Evolutionary conservation across 1,139 yeast species (phyloP).

Genomic region (Yamadazyma dendronema): DNA sequence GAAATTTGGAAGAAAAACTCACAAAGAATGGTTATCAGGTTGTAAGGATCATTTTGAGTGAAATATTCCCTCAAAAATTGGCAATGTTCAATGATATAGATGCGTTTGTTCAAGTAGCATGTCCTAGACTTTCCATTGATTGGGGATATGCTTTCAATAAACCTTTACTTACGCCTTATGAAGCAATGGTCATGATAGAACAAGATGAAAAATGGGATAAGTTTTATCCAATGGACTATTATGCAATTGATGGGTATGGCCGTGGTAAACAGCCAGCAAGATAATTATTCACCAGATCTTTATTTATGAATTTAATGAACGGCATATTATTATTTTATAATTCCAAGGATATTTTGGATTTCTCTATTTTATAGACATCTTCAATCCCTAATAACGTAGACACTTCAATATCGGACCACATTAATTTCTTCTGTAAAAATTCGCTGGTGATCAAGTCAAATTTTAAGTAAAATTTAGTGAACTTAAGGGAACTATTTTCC

Average conservation of each 20-base stretch:
- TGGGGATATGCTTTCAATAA: constrained; percentile 98
- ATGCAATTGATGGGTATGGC: constrained; percentile 88
- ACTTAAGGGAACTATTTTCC: constrained; percentile 45
- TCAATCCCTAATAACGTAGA: constrained; percentile 67
- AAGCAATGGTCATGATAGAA: constrained; percentile 85
- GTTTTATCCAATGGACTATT: constrained; percentile 93
- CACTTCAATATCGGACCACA: constrained; percentile 59
- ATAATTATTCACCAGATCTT: not conserved
- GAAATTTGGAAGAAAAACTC: constrained; percentile 57
- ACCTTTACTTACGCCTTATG: constrained; percentile 93
- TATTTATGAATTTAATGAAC: not conserved
- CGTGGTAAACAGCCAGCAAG: constrained; percentile 66
- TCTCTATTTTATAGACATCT: constrained; percentile 19
- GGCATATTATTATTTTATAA: not conserved
- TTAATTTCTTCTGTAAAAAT: constrained; percentile 41
- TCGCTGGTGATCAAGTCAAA: constrained; percentile 39
- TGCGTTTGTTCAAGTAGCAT: constrained; percentile 95
- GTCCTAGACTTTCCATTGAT: constrained; percentile 93
- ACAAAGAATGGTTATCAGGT: constrained; percentile 58
- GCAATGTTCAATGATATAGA: constrained; percentile 95
- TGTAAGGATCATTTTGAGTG: constrained; percentile 82
- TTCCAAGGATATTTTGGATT: constrained; percentile 5
- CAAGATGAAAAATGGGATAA: constrained; percentile 68
- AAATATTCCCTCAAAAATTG: constrained; percentile 87
- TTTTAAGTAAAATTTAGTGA: constrained; percentile 52